These are phyloP conservation scores for Boletus sp. DNA, from an alignment of 1,284 basidiomycete genomes.

Conservation along the genomic window DNA sequence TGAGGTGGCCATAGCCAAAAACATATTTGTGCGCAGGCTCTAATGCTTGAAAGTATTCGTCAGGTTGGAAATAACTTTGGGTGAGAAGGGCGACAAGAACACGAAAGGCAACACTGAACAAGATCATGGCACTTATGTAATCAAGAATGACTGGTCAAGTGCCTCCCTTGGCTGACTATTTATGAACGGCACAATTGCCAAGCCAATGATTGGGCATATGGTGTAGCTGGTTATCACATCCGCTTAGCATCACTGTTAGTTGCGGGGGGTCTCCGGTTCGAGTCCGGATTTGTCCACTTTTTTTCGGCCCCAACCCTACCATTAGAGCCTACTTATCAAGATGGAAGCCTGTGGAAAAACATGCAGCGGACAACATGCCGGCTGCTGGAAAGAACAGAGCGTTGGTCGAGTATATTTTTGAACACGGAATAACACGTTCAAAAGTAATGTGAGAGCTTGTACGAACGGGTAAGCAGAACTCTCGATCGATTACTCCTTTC, in stretches of 20 bases:
- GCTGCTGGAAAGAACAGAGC: neutral
- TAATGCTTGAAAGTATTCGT: conserved; percentile 94
- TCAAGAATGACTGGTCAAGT: neutral
- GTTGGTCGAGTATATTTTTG: neutral
- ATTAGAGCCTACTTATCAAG: no score
- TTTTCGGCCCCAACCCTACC: no score
- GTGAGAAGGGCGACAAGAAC: conserved; percentile 65
- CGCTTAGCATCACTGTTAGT: conserved; percentile 36
- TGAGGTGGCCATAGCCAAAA: conserved; percentile 88
- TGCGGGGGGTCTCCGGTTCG: conserved; percentile 42
- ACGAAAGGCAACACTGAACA: conserved; percentile 45
- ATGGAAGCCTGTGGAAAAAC: neutral
- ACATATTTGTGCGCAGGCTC: conserved; percentile 89
- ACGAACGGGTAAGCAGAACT: neutral
- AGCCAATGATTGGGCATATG: conserved; percentile 36
- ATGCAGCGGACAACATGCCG: no score
- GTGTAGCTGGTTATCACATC: conserved; percentile 50
- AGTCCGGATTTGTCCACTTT: conserved; percentile 37
- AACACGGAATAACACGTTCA: neutral
- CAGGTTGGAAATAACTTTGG: conserved; percentile 92
- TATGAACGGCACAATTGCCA: neutral
- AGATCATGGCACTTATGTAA: conserved; percentile 7
- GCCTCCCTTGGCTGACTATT: neutral
- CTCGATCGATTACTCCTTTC: neutral
- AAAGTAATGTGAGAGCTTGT: neutral